phyloP scores from a whole-genome alignment of 306 rosid genomes.

The Potentilla sterilis region DNA sequence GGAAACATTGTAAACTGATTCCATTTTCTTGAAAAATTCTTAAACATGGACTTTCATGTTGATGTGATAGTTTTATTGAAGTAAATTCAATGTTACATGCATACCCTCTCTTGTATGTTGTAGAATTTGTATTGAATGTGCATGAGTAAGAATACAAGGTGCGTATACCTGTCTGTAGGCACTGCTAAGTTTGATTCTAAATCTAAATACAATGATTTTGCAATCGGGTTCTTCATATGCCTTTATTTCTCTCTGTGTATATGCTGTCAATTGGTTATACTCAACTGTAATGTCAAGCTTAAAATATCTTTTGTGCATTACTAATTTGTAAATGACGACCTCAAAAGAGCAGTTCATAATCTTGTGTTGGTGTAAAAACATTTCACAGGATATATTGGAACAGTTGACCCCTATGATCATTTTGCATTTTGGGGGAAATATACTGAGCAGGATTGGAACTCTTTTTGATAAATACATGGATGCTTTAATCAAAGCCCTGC shows the following conservation, averaged over 20 bases:
- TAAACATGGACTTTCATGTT: slow-evolving; percentile 1
- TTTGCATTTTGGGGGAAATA: slow-evolving; percentile 81
- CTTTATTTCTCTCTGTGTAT: neutral
- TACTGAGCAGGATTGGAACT: slow-evolving; percentile 59
- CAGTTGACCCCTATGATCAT: slow-evolving; percentile 67
- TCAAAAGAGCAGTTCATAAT: slow-evolving; percentile 1
- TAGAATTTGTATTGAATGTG: neutral
- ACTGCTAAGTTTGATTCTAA: neutral
- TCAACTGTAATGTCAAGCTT: neutral
- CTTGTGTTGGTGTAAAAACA: neutral
- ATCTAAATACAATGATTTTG: neutral
- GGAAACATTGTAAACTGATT: neutral
- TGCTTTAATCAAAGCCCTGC: slow-evolving; percentile 73
- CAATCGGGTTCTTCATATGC: slow-evolving; percentile 5
- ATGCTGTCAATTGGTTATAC: neutral
- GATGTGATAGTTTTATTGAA: neutral
- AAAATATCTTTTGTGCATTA: neutral
- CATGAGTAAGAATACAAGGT: neutral
- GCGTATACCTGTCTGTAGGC: slow-evolving; percentile 9
- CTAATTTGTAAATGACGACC: neutral
- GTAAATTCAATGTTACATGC: neutral
- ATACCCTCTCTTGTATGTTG: neutral
- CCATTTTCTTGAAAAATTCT: neutral
- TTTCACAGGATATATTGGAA: slow-evolving; percentile 81
- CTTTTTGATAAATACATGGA: slow-evolving; percentile 91